phyloP scores from a whole-genome alignment of 176 grass and related monocot species.

The Panicum miliaceum region DNA sequence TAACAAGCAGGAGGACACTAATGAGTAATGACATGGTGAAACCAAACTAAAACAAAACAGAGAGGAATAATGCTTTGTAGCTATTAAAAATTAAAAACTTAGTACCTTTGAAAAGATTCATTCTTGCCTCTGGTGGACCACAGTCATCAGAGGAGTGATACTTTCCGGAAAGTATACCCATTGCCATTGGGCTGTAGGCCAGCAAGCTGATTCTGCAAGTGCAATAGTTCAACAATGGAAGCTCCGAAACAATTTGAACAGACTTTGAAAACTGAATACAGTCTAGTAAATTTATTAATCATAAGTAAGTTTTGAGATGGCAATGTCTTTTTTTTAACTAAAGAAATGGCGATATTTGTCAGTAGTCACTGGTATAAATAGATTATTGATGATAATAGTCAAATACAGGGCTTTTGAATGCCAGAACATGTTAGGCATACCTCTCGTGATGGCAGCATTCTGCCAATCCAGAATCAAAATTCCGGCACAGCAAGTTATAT shows the following conservation, averaged over 20 bases:
- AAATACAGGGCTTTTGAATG: neutral
- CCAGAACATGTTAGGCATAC: conserved; percentile 31
- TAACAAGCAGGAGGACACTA: conserved; percentile 38
- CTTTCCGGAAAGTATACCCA: conserved; percentile 95
- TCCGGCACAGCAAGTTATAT: conserved; percentile 84
- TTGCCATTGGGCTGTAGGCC: conserved; percentile 95
- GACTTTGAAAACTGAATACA: neutral
- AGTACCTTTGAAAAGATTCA: conserved; percentile 89
- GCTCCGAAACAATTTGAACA: neutral
- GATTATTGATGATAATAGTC: neutral
- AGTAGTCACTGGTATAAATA: neutral
- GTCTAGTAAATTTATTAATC: neutral
- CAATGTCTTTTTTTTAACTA: neutral
- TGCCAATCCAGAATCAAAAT: conserved; percentile 83
- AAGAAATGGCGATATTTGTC: neutral
- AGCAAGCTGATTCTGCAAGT: conserved; percentile 73
- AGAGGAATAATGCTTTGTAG: neutral
- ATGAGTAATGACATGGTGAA: neutral
- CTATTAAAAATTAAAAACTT: neutral
- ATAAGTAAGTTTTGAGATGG: neutral
- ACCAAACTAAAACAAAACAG: conserved; percentile 1
- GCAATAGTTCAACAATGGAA: conserved; percentile 8
- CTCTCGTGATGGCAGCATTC: conserved; percentile 95
- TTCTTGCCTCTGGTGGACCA: conserved; percentile 63
- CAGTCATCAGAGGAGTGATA: conserved; percentile 53